Percentiles rank a stretch among this genome's conserved stretches.
phyloP scores from a whole-genome alignment of 1,284 basidiomycete species.

The Papiliotrema fonsecae region DNA sequence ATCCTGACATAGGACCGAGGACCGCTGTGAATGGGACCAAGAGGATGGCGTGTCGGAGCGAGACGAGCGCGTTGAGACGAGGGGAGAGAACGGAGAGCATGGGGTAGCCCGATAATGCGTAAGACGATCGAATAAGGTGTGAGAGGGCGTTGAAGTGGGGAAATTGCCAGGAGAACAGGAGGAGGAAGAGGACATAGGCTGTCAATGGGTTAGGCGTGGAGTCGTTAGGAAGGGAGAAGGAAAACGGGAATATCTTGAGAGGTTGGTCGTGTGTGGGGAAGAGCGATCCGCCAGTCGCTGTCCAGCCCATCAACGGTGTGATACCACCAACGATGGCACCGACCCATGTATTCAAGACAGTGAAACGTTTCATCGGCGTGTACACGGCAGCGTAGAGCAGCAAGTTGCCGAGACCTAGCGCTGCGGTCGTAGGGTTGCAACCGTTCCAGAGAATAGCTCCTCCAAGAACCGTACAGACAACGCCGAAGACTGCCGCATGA shows the following conservation, averaged over 20 bases:
- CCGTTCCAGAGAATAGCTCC: slow-evolving; percentile 73
- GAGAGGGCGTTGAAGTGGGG: slow-evolving; percentile 97
- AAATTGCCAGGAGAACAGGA: slow-evolving; percentile 97
- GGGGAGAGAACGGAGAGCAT: slow-evolving; percentile 88
- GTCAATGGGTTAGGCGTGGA: slow-evolving; percentile 62
- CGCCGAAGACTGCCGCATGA: slow-evolving; percentile 78
- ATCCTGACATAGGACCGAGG: slow-evolving; percentile 76
- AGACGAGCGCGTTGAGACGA: slow-evolving; percentile 74
- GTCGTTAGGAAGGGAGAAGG: slow-evolving; percentile 19
- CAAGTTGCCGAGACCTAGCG: slow-evolving; percentile 79
- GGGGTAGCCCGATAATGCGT: slow-evolving; percentile 87
- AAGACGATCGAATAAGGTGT: slow-evolving; percentile 77
- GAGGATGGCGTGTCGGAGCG: slow-evolving; percentile 74
- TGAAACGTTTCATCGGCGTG: slow-evolving; percentile 89
- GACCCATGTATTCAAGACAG: slow-evolving; percentile 90
- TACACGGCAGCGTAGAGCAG: slow-evolving; percentile 86
- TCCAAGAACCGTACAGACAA: slow-evolving; percentile 68
- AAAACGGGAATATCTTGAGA: slow-evolving; percentile 41
- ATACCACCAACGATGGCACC: slow-evolving; percentile 88
- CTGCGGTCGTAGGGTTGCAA: slow-evolving; percentile 82
- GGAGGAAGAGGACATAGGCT: slow-evolving; percentile 66
- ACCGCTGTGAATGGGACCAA: slow-evolving; percentile 75
- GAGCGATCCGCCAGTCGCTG: slow-evolving; percentile 80
- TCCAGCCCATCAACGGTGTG: slow-evolving; percentile 97
- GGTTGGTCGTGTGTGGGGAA: slow-evolving; percentile 61